Conservation (phyloP, 2,329 filamentous ascomycete species). For the Mycosphaerella arachidis region DNA sequence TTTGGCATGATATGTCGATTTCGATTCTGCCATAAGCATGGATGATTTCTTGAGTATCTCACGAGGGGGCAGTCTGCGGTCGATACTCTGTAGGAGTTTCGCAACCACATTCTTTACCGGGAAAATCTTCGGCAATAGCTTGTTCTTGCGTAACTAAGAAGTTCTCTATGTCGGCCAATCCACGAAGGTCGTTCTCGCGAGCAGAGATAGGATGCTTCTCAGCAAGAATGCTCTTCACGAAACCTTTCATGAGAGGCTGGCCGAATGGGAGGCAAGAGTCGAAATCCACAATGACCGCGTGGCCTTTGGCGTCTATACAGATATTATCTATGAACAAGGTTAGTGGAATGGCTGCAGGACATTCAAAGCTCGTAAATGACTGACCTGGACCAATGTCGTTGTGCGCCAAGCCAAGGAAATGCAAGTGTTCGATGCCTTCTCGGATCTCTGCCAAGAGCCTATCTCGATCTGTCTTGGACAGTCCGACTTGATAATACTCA, state of each 20-base stretch:
- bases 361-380: not conserved
- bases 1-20: too few relatives aligned
- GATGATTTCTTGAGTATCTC: not conserved
- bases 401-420: constrained; percentile 31
- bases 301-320: constrained; percentile 31
- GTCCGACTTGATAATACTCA: constrained; percentile 19
- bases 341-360: not conserved
- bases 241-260: constrained; percentile 26
- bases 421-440: constrained; percentile 33
- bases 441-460: constrained; percentile 23
- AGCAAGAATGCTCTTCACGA: constrained; percentile 12
- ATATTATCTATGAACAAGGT: constrained; percentile 26
- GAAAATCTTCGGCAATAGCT: not conserved
- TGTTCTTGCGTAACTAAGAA: constrained; percentile 5
- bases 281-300: constrained; percentile 36
- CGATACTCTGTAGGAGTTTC: not conserved
- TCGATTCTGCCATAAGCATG: too few relatives aligned
- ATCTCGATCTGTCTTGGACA: constrained; percentile 17
- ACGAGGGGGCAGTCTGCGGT: not conserved
- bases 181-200: constrained; percentile 20
- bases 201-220: constrained; percentile 15
- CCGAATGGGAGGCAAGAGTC: constrained; percentile 34
- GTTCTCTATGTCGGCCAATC: constrained; percentile 5
- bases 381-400: constrained; percentile 22
- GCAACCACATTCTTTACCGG: too few relatives aligned